Evolutionary conservation across 2,329 filamentous ascomycete species (phyloP), one percentile per base, ranked within the genome.

Genomic region (Ampelomyces quisqualis): DNA sequence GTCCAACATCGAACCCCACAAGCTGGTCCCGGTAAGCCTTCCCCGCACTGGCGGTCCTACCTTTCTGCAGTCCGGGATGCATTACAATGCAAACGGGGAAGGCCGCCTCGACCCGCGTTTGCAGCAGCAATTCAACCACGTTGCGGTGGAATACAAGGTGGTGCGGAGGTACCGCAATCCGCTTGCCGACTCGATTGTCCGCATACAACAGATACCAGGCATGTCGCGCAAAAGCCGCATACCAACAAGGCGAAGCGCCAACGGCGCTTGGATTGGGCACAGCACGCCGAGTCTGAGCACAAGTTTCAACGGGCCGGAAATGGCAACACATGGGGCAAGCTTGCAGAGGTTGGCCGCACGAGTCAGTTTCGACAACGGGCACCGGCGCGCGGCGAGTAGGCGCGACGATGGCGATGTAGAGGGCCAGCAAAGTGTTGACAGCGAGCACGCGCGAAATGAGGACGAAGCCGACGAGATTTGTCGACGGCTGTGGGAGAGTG

Each of bases 151-250:
- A 59, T 88, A 88, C 62, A 75, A 83, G n/a, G 84, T 87, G 7
- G 82, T 89, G 22, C 77, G 84, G 38, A 75, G 85, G 30, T 85
- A 85, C 59, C 82, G 86, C 57, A 86, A 87, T 53, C 84, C 85
- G 0, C 75, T 88, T 13, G 80, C 78, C 4, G 77, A 84, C 31
- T 84, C 82, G 0, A 68, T 88, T 13, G 64, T 67, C 18, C 73
- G 81, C 18, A 62, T 84, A 8, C 65, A 74, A 20, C 72, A 76
- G 34, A 68, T 81, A 1, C 76, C 79, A 0, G 77, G 76, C 15
- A 54, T 60, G 26, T 50, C 58, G n/a, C 54, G 60, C 28, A 66
- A 60, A 46, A 43, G 47, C 20, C 49, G 51, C 11, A 55, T 49
- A 30, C 43, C 53, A 9, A 55, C 42, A 29, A 47, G 58, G 23